Evolutionary conservation across 2,329 filamentous ascomycete genomes (phyloP).

Genomic region (Akanthomyces dipterigenus): DNA sequence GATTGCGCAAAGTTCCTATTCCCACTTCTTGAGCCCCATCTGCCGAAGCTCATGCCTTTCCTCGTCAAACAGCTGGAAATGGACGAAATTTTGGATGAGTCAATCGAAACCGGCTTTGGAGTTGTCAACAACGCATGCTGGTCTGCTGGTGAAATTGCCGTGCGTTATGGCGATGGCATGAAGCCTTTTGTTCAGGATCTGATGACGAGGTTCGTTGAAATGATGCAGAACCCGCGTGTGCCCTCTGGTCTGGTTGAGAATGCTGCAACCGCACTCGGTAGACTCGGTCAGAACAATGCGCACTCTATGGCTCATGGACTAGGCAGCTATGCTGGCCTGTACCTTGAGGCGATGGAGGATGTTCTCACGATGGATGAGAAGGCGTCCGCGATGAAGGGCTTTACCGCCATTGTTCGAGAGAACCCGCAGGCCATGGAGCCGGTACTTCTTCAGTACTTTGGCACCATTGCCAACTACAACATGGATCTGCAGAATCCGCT

Average conservation of each 20-base stretch:
- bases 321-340: conserved; percentile 71
- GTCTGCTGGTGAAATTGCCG: conserved; percentile 87
- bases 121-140: conserved; percentile 98
- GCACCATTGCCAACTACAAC: conserved; percentile 71
- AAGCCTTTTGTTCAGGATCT: conserved; percentile 70
- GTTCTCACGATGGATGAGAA: conserved; percentile 91
- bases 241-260: conserved; percentile 88
- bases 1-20: conserved; percentile 94
- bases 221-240: conserved; percentile 78
- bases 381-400: conserved; percentile 85
- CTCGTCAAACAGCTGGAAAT: conserved; percentile 85
- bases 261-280: conserved; percentile 84
- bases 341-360: conserved; percentile 73
- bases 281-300: conserved; percentile 74
- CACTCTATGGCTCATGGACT: conserved; percentile 73
- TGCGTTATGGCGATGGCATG: conserved; percentile 71
- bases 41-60: conserved; percentile 69
- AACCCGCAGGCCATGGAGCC: conserved; percentile 93
- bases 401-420: conserved; percentile 73
- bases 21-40: conserved; percentile 65
- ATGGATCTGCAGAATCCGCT: conserved; percentile 53
- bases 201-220: conserved; percentile 69
- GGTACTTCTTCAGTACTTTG: conserved; percentile 74
- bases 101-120: conserved; percentile 77
- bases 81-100: conserved; percentile 67